Conservation (phyloP, 805 yeast species). For the Yamadazyma nakazawae region DNA sequence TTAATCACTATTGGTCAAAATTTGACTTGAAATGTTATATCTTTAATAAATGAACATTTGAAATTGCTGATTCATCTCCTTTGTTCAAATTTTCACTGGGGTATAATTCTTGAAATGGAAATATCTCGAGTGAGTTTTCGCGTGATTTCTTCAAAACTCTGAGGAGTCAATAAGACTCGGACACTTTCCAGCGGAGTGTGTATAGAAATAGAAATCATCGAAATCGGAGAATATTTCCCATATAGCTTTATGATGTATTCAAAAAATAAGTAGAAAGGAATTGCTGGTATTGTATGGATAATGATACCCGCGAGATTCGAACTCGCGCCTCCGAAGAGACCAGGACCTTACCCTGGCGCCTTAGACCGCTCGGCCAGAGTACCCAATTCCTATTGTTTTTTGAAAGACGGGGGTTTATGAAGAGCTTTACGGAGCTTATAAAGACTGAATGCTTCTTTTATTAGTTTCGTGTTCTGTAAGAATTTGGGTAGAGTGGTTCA, state of each 20-base stretch:
- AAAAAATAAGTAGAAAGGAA: conserved; percentile 20
- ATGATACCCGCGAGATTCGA: conserved; percentile 44
- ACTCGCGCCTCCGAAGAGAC: conserved; percentile 47
- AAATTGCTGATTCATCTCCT: not conserved
- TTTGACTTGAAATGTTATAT: not conserved
- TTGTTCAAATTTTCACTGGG: not conserved
- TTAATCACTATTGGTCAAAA: not conserved
- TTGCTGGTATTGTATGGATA: conserved; percentile 29
- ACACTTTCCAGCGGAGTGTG: not conserved
- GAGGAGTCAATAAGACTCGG: not conserved
- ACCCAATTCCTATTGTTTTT: conserved; percentile 30
- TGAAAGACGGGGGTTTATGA: not conserved
- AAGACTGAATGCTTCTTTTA: too few species aligned
- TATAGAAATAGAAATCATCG: too few species aligned
- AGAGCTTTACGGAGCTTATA: too few species aligned
- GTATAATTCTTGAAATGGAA: not conserved
- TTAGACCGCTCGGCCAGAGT: conserved; percentile 45
- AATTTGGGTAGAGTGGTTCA: too few species aligned
- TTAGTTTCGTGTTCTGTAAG: too few species aligned
- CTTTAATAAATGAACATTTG: not conserved
- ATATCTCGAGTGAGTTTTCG: not conserved
- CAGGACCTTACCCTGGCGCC: conserved; percentile 48
- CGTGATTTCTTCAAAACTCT: too few species aligned
- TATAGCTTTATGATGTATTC: too few species aligned
- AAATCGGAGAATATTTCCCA: too few species aligned